These are phyloP conservation scores for Volvox africanus DNA, from an alignment of 139 green algal species.

Conservation along the genomic window DNA sequence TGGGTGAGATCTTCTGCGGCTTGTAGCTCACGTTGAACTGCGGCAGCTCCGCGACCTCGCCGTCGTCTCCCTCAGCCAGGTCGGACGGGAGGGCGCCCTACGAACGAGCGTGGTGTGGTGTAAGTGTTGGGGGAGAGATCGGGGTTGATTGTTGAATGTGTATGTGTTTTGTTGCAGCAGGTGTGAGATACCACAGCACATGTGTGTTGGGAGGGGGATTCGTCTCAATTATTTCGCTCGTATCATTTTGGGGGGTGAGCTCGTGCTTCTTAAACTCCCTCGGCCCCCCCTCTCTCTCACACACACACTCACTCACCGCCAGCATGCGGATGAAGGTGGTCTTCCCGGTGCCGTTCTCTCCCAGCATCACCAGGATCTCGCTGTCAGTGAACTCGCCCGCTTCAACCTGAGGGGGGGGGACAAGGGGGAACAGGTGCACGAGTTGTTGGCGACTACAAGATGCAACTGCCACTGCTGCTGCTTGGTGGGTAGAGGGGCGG, in stretches of 20 bases:
- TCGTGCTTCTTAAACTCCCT: too few relatives aligned
- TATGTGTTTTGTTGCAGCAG: too few relatives aligned
- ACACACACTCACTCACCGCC: conserved; percentile 66
- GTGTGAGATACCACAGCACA: too few relatives aligned
- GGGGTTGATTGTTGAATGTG: not conserved
- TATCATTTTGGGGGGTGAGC: too few relatives aligned
- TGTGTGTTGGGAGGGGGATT: too few relatives aligned
- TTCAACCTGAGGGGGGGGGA: conserved; percentile 75
- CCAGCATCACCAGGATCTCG: conserved; percentile 98
- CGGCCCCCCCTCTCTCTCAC: conserved; percentile 78
- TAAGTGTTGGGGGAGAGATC: not conserved
- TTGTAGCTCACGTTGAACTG: conserved; percentile 92
- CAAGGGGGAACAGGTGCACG: not conserved
- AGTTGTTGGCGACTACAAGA: too few relatives aligned
- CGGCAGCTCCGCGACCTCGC: conserved; percentile 77
- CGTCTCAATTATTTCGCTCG: too few relatives aligned
- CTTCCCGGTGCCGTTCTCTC: conserved; percentile 99
- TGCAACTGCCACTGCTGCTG: too few relatives aligned
- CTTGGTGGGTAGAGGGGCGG: too few relatives aligned
- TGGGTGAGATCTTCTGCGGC: conserved; percentile 99
- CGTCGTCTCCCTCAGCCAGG: conserved; percentile 59
- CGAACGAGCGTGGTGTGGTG: not conserved
- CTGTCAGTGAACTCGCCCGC: conserved; percentile 93
- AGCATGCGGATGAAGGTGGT: conserved; percentile 99
- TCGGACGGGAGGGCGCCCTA: conserved; percentile 60